Percentiles rank a stretch among this genome's conserved stretches.
Evolutionary conservation across 306 rosid species (phyloP).

Genomic region (Vicia faba): DNA sequence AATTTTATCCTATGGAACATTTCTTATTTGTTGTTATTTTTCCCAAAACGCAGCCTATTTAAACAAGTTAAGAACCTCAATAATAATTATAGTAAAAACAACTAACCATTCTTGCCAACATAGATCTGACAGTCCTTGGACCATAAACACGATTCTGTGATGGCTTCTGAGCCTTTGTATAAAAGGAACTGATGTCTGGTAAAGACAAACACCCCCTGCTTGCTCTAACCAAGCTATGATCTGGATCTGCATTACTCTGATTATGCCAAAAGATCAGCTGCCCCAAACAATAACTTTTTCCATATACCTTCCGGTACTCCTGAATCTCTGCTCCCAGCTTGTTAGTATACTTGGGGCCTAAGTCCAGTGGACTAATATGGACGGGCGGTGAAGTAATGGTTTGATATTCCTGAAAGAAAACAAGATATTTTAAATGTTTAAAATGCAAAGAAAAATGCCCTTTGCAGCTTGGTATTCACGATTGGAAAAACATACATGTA

Average conservation of each 20-base stretch:
- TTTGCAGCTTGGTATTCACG: slow-evolving; percentile 12
- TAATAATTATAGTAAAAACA: background rate
- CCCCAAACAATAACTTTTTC: slow-evolving; percentile 93
- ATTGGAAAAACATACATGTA: slow-evolving; percentile 60
- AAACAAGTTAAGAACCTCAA: background rate
- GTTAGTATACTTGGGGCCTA: slow-evolving; percentile 87
- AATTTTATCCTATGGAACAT: slow-evolving; percentile 15
- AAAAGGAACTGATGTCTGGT: slow-evolving; percentile 89
- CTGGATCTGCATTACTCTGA: slow-evolving; percentile 85
- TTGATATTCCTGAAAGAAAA: slow-evolving; percentile 69
- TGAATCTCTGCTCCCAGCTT: slow-evolving; percentile 78
- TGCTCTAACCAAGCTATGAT: slow-evolving; percentile 65
- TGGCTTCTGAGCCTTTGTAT: slow-evolving; percentile 83
- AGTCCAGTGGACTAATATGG: slow-evolving; percentile 95
- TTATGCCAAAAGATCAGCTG: slow-evolving; percentile 98
- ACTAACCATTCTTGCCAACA: slow-evolving; percentile 95
- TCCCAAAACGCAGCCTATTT: slow-evolving; percentile 2
- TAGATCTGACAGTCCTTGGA: slow-evolving; percentile 82
- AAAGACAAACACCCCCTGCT: slow-evolving; percentile 88
- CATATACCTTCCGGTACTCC: slow-evolving; percentile 84
- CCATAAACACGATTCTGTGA: slow-evolving; percentile 85
- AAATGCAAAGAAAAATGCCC: slow-evolving; percentile 8
- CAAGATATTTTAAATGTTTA: slow-evolving; percentile 28
- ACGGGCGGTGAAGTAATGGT: slow-evolving; percentile 93
- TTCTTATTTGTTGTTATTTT: slow-evolving; percentile 4